Conservation (phyloP, 75 land plant genomes). For the Cunninghamia lanceolata region DNA sequence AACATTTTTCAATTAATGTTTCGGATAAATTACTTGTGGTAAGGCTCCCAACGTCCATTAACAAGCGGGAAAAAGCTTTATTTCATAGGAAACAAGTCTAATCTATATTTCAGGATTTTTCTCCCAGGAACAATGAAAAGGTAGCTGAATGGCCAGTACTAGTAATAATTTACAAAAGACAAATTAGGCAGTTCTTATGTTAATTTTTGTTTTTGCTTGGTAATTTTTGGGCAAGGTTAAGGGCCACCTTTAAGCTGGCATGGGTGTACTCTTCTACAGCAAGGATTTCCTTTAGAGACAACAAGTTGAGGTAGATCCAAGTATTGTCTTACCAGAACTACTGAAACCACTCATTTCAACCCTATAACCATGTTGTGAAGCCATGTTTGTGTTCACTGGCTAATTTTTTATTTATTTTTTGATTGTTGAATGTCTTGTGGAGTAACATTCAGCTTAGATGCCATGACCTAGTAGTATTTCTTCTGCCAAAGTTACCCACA, state of each 20-base stretch:
- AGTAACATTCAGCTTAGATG: too few relatives aligned
- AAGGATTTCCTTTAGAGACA: background rate
- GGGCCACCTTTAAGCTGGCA: background rate
- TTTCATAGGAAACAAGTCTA: background rate
- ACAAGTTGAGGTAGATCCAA: background rate
- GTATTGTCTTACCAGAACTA: background rate
- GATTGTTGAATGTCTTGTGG: too few relatives aligned
- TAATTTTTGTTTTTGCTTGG: too few relatives aligned
- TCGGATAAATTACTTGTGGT: background rate
- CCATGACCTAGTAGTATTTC: too few relatives aligned
- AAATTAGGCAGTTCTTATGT: background rate
- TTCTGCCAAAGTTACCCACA: too few relatives aligned
- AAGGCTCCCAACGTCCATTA: background rate
- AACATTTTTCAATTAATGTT: too few relatives aligned
- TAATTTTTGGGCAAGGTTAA: background rate
- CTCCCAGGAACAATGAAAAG: background rate
- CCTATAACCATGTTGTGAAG: background rate
- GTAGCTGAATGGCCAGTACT: too few relatives aligned
- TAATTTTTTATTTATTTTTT: too few relatives aligned
- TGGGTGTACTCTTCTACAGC: background rate
- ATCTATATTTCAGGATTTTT: background rate
- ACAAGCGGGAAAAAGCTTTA: background rate
- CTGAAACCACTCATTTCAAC: background rate
- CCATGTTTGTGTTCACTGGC: background rate
- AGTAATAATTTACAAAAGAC: too few relatives aligned